A percentile compares a stretch with the other conserved stretches of the same genome.
phyloP scores from a whole-genome alignment of 2,329 filamentous ascomycete species.

The Colletotrichum limetticola region DNA sequence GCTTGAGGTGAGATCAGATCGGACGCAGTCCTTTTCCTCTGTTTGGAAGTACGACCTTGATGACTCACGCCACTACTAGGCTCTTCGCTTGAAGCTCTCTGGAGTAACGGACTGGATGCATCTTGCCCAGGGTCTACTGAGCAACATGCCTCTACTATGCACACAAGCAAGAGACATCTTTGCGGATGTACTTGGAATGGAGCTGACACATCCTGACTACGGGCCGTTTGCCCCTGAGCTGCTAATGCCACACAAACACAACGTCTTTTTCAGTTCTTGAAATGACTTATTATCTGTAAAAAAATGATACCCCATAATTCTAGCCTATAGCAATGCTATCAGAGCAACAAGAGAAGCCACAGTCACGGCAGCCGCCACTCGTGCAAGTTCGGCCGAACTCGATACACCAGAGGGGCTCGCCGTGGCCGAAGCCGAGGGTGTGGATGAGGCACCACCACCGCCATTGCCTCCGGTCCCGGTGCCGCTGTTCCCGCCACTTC shows the following conservation, averaged over 20 bases:
- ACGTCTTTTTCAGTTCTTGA: constrained; percentile 3
- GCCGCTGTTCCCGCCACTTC: neutral
- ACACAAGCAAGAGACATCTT: constrained; percentile 11
- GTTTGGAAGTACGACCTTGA: neutral
- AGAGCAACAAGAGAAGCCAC: constrained; percentile 9
- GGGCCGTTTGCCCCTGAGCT: constrained; percentile 5
- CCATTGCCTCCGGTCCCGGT: neutral
- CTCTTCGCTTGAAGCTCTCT: constrained; percentile 19
- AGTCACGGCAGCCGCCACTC: constrained; percentile 1
- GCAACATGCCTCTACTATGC: constrained; percentile 7
- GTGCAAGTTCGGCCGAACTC: neutral
- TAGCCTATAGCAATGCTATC: neutral
- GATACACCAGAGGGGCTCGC: neutral
- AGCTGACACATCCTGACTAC: constrained; percentile 1
- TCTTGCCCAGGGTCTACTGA: constrained; percentile 22
- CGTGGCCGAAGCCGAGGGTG: neutral
- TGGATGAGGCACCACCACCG: neutral
- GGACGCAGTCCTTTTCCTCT: neutral
- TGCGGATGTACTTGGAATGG: constrained; percentile 10
- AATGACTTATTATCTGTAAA: neutral
- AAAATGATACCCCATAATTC: neutral
- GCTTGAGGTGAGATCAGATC: constrained; percentile 10
- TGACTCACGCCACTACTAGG: neutral
- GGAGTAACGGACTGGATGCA: constrained; percentile 28
- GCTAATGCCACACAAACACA: constrained; percentile 19